Base-by-base conservation (phyloP, 805 yeast genomes). In the Pichia californica region DNA sequence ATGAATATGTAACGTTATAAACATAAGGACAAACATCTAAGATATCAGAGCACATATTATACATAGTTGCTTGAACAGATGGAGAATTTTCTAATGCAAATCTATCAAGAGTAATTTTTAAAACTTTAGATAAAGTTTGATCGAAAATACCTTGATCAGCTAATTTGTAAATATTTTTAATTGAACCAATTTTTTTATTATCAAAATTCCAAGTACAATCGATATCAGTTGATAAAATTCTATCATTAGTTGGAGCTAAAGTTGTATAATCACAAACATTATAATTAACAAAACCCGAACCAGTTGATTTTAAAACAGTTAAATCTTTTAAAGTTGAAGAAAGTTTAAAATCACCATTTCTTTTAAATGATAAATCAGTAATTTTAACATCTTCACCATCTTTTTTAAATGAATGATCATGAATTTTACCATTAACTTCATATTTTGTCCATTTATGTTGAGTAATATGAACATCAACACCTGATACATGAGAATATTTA, bases 21-120 rank as follows among this genome's bases (percentile, higher is more conserved):
- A 89, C 71, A 47, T 69, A 69, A 3, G 79, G 71, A 44, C 77
- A 82, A 40, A 56, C 58, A 39, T 67, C 70, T 59, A 89, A 73
- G 51, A 89, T 86, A 50, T 76, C 79, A 51, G 78, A 73, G 31
- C 85, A 74, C 93, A 89, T 89, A 73, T 88, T 85, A 73, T 77
- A 89, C 96, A 89, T 91, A 46, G 96, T 89, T 36, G 95, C 96
- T 70, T 89, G 97, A 37, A 89, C 97, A 21, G 95, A 84, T n/a
- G 96, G 79, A 9, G 95, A 86, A 64, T 86, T 79, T 65, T 89
- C 96, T 40, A 74, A 63, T 15, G 96, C 96, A 64, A 89, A 89
- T 46, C 73, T 71, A 43, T 78, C 82, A 55, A 88, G 72, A 1
- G 96, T 88, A 55, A 77, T 73, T 31, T 68, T 69, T 56, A 87